Evolutionary conservation across 2,329 filamentous ascomycete species (phyloP).

Genomic region (Botrytis paeoniae): DNA sequence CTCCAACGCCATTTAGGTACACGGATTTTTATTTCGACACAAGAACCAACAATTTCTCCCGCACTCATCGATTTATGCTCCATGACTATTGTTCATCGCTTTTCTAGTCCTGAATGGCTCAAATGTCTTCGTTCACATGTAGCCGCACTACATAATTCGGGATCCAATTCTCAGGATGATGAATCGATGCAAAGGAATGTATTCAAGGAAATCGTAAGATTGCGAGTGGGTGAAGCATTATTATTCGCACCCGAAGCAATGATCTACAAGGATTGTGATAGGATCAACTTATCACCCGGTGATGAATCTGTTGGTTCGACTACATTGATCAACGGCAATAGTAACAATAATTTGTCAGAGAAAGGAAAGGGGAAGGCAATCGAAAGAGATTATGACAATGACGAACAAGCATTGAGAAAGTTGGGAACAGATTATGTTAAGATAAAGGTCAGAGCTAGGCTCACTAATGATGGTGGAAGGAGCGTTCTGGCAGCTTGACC

Average conservation of each 20-base stretch:
- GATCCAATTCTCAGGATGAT: constrained; percentile 25
- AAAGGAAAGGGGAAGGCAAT: too few species aligned
- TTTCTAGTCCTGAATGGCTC: constrained; percentile 64
- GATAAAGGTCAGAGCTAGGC: neutral
- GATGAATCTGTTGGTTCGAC: neutral
- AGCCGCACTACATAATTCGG: constrained; percentile 42
- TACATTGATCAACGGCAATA: too few species aligned
- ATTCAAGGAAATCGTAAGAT: constrained; percentile 43
- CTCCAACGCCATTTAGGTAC: constrained; percentile 67
- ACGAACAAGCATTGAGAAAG: neutral
- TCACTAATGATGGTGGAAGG: constrained; percentile 9
- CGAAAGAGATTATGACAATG: neutral
- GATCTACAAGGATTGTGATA: constrained; percentile 28
- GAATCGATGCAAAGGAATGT: constrained; percentile 23
- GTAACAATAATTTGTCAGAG: too few species aligned
- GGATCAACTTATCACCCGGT: neutral
- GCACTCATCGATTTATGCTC: constrained; percentile 68
- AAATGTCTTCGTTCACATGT: constrained; percentile 43
- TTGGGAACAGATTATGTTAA: neutral
- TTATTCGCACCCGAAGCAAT: constrained; percentile 48
- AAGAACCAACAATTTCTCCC: constrained; percentile 71
- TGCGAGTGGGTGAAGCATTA: constrained; percentile 48
- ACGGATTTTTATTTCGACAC: constrained; percentile 69
- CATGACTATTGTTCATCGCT: constrained; percentile 69
- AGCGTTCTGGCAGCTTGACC: constrained; percentile 2